Percentiles rank a stretch among this genome's conserved stretches.
Evolutionary conservation across 495 filamentous ascomycete species (phyloP).

Genomic region (Hyaloscypha hepaticicola): DNA sequence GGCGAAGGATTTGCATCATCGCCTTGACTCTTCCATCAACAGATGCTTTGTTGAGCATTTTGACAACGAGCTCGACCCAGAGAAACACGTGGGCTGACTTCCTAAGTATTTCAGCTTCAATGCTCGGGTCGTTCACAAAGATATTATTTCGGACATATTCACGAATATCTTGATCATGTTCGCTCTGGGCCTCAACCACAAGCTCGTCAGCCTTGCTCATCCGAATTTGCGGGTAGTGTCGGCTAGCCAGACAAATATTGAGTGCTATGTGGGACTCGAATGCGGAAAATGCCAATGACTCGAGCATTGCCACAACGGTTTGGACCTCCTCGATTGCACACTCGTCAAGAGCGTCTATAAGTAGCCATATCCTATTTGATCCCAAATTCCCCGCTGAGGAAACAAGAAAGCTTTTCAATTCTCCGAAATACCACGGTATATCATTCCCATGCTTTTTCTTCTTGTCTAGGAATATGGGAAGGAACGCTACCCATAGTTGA

Average conservation of each 20-base stretch:
- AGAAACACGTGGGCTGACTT: conserved; percentile 33
- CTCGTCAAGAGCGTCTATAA: conserved; percentile 37
- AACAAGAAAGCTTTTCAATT: conserved; percentile 7
- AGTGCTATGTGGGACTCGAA: not conserved
- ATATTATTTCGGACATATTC: conserved; percentile 28
- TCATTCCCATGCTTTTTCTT: conserved; percentile 22
- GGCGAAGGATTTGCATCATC: conserved; percentile 6
- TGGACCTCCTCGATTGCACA: conserved; percentile 32
- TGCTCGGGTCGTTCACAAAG: not conserved
- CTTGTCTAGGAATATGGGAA: conserved; percentile 21
- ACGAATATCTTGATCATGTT: conserved; percentile 31
- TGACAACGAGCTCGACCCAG: conserved; percentile 36
- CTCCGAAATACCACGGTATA: conserved; percentile 27
- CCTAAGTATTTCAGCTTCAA: conserved; percentile 16
- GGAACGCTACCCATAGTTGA: not conserved
- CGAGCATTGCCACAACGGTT: conserved; percentile 25
- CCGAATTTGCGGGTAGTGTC: conserved; percentile 36
- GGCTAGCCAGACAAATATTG: conserved; percentile 40
- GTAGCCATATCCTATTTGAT: conserved; percentile 21
- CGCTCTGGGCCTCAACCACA: conserved; percentile 29
- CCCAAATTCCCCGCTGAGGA: not conserved
- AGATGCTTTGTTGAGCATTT: conserved; percentile 16
- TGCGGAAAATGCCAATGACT: not conserved
- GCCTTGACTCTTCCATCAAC: conserved; percentile 1
- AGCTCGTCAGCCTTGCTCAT: conserved; percentile 27